Evolutionary conservation across 345 rosid species (phyloP).

Genomic region (Geranium brycei): DNA sequence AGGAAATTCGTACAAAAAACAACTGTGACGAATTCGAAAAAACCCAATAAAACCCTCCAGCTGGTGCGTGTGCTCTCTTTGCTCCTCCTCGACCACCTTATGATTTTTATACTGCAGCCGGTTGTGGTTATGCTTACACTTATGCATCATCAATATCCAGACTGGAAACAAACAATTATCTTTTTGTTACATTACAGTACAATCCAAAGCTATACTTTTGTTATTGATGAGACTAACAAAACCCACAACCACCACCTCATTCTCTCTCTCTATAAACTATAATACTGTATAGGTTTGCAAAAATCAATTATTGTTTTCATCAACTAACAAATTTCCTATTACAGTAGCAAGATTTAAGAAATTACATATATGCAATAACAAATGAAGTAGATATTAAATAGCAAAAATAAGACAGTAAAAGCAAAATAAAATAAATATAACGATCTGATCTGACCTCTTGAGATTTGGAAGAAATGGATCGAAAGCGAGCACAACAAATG

Average conservation of each 20-base stretch:
- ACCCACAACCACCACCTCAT: neutral
- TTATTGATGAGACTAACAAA: neutral
- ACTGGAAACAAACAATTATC: constrained; percentile 9
- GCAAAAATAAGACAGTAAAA: too few species aligned
- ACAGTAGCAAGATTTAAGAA: neutral
- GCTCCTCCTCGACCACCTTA: neutral
- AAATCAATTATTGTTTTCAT: neutral
- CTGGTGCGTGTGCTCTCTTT: constrained; percentile 13
- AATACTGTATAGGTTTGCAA: neutral
- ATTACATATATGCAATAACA: neutral
- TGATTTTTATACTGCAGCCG: constrained; percentile 9
- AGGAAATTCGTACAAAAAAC: neutral
- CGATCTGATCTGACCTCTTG: constrained; percentile 54
- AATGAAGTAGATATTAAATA: neutral
- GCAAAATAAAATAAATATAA: too few species aligned
- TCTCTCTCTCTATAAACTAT: neutral
- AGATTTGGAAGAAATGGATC: constrained; percentile 21
- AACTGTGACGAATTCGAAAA: neutral
- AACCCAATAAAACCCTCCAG: constrained; percentile 44
- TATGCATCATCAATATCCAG: constrained; percentile 49
- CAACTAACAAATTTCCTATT: neutral
- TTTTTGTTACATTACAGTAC: neutral
- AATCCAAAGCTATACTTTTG: neutral
- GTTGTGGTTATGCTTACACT: constrained; percentile 20
- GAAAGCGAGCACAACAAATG: constrained; percentile 13